Evolutionary conservation across 768 basidiomycete species (phyloP), one percentile per base, ranked within the genome.

Genomic region (Mycena albidolilacea): DNA sequence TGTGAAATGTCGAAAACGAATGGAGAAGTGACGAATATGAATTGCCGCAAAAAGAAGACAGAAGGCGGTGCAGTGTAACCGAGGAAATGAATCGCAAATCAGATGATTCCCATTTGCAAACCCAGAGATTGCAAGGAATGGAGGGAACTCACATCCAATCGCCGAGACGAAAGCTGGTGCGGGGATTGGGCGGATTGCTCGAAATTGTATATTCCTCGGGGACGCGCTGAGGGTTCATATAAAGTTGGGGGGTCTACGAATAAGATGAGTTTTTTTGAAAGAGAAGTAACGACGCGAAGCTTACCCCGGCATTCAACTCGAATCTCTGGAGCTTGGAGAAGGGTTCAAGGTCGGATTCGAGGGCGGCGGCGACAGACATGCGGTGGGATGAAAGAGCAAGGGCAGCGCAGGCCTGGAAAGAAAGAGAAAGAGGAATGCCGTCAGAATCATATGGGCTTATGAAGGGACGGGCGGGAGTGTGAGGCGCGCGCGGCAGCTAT

Each of bases 141-240:
- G 72, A 75, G 62, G n/a, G 19, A 23, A 90, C 92, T 83, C 78
- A 93, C 92, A 93, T 92, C 92, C 92, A 93, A 78, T 93, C 92
- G 17, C 92, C 92, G 6, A 87, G 82, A 76, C 92, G 85, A 80
- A 93, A 93, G 76, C 84, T 89, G 3, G 88, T 89, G 76, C 88
- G 87, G 15, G 91, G 90, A 78, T 93, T 93, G 14, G 92, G 92
- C 7, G 92, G 92, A 75, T 93, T 93, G 76, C 80, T 89, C 19
- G 92, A 93, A 64, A 93, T 84, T 6, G 89, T 85, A 72, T 90
- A 92, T 43, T 87, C 87, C 58, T 82, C 79, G 43, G 67, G 69
- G 54, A 54, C 69, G 55, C 71, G 54, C 12, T 79, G 80, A 41
- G 81, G 75, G 70, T 82, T 79, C 17, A 80, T 78, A 75, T 79